Base-by-base conservation (phyloP, 1,284 basidiomycete genomes). In the Singerocomus inundabilis region DNA sequence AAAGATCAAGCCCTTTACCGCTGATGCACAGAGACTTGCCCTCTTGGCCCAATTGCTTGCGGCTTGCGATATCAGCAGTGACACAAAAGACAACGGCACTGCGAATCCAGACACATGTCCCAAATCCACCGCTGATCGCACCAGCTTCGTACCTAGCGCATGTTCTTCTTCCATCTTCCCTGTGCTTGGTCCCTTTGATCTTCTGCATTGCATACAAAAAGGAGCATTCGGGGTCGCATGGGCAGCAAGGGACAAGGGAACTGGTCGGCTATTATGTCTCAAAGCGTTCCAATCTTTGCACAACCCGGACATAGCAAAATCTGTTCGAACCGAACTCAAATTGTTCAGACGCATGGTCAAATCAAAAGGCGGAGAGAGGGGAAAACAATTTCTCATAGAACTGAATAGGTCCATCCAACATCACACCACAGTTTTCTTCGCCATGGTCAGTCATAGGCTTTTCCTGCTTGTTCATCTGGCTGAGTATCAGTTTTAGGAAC, bases 291-390 rank as follows among this genome's bases (percentile, higher is more conserved):
- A 35, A 8, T 33, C 48, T 10, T 33, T 59, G 45, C 32, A 34
- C 11, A 15, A 54, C n/a, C 21, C 6, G 2, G 6, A 32, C 3
- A 7, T 57, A 3, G 26, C 2, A 16, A 40, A 47, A 15, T 61
- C 61, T 4, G 48, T 66, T 16, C 36, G 18, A 35, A 48, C 28
- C 9, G 63, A 65, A 9, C 53, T 65, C 32, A 54, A 11, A 13
- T 42, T 46, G 3, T 69, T 67, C 46, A 65, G 51, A 40, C 65
- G 63, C 4, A 53, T 69, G 33, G 62, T 51, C 3, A 62, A 61
- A 35, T 65, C 58, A 11, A 49, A 40, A 13, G 37, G 18, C 6
- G 55, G 55, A 34, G 41, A 51, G 28, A 53, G 32, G 18, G 67
- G 64, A 4, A 63, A 43, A 30, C 51, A 42, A 13, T 65, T 65